Base-by-base conservation (phyloP, 176 grass and related monocot species). In the Aegilops bicornis region DNA sequence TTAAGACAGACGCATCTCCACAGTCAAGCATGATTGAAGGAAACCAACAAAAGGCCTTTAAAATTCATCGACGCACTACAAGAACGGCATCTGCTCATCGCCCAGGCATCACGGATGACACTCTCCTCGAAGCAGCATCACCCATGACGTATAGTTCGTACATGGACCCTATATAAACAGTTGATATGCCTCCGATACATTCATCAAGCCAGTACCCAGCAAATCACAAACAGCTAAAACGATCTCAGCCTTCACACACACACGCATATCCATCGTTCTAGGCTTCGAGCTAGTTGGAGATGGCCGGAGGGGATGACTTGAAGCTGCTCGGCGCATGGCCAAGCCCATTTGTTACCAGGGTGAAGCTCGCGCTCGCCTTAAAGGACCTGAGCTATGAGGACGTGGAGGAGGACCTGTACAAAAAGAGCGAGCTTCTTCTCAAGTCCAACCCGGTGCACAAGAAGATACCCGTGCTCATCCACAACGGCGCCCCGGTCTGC, bases 331-430 rank as follows among this genome's bases (percentile, higher is more conserved):
- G 54, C 54, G 54, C 67, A 35, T 70, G 31, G 20, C 67, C 17
- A 39, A 35, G 67, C 54, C 54, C 54, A 0, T 58, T 58, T 8
- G 54, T 58, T 58, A 58, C 54, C 19, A 58, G 54, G 19, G 67
- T 70, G 32, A 35, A 70, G 67, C 67, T 70, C 3, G 67, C 67
- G 22, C 67, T 70, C 3, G 67, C 32, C 6, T 65, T 89, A 54
- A 89, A 89, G 50, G 83, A 42, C 6, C 64, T 84, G 10, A 40
- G 29, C 14, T 87, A 92, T 40, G 64, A 69, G 19, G 79, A 81
- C 59, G 80, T 86, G 66, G 67, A 84, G 23, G 40, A 80, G 67
- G 4, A 60, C 73, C 43, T 76, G 12, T 3, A 2, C 35, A 35
- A 43, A 2, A 89, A 58, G 54, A 58, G 54, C 7, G 54, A 58